Percentiles rank a stretch among this genome's conserved stretches.
These are phyloP conservation scores for Blastomyces emzantsi DNA, from an alignment of 2,329 filamentous ascomycete genomes.

Conservation along the genomic window DNA sequence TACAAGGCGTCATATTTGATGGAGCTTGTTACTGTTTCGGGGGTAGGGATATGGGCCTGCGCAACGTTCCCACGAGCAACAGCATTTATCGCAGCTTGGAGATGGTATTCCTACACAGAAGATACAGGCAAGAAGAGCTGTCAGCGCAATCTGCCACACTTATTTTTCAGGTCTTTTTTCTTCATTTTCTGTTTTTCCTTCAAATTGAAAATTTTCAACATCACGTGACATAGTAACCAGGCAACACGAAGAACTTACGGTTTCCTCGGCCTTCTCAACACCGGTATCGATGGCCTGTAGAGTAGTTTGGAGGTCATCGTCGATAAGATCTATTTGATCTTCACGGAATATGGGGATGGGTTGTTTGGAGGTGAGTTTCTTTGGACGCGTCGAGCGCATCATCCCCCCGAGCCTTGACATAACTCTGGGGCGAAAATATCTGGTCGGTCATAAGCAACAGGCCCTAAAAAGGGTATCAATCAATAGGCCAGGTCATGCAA, in stretches of 20 bases:
- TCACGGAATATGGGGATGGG: conserved; percentile 79
- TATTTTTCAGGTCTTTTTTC: neutral
- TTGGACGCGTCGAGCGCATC: conserved; percentile 41
- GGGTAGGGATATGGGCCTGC: conserved; percentile 59
- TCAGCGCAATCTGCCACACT: conserved; percentile 7
- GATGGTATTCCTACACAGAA: conserved; percentile 72
- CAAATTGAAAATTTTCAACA: conserved; percentile 12
- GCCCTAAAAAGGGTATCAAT: conserved; percentile 55
- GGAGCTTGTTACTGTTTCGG: conserved; percentile 52
- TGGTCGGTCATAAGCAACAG: conserved; percentile 36
- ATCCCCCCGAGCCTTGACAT: conserved; percentile 40
- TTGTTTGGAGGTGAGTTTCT: conserved; percentile 85
- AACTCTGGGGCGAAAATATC: conserved; percentile 32
- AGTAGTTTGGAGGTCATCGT: conserved; percentile 73
- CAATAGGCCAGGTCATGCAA: conserved; percentile 52
- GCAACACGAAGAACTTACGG: conserved; percentile 54
- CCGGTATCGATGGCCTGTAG: conserved; percentile 84
- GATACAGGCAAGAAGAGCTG: conserved; percentile 9
- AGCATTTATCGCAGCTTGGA: conserved; percentile 72
- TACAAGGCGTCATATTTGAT: conserved; percentile 88
- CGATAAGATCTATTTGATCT: conserved; percentile 81
- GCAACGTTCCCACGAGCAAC: conserved; percentile 52
- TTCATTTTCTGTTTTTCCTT: neutral
- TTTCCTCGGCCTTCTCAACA: conserved; percentile 95
- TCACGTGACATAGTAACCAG: conserved; percentile 33